Evolutionary conservation across 768 basidiomycete genomes (phyloP).

Genomic region (Tephrocybe sp.): DNA sequence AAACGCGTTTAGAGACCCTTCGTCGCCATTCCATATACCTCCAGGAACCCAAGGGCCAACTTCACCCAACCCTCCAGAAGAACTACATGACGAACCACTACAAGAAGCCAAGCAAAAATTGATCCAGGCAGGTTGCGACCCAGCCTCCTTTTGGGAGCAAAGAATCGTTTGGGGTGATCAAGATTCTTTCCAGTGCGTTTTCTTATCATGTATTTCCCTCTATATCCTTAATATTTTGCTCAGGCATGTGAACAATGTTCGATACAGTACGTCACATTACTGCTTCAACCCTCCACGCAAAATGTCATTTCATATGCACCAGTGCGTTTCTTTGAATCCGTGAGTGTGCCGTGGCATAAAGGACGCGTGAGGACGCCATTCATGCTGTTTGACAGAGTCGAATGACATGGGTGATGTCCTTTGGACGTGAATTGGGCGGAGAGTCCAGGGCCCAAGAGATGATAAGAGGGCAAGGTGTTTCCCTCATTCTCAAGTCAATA

Average conservation of each 20-base stretch:
- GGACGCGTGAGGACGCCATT: neutral
- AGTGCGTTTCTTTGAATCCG: constrained; percentile 75
- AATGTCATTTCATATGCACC: constrained; percentile 4
- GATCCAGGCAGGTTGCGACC: constrained; percentile 49
- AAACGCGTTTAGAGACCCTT: constrained; percentile 59
- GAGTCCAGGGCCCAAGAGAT: constrained; percentile 51
- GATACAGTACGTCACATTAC: constrained; percentile 50
- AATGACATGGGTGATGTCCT: constrained; percentile 60
- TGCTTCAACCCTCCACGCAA: neutral
- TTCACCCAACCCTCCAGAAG: constrained; percentile 48
- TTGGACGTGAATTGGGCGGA: constrained; percentile 62
- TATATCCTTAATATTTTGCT: neutral
- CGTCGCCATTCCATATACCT: constrained; percentile 62
- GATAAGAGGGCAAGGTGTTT: constrained; percentile 62
- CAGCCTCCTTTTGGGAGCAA: constrained; percentile 74
- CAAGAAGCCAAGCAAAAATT: constrained; percentile 44
- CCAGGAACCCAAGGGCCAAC: constrained; percentile 59
- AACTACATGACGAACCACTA: constrained; percentile 16
- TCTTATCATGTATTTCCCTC: neutral
- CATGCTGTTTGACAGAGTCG: constrained; percentile 47
- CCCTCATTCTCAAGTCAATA: constrained; percentile 71
- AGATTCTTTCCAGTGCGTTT: constrained; percentile 70
- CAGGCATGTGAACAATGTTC: constrained; percentile 79
- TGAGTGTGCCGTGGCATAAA: constrained; percentile 25
- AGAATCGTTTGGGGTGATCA: constrained; percentile 78